Conservation (phyloP, 768 basidiomycete species). For the Xanthoconium purpureum region DNA sequence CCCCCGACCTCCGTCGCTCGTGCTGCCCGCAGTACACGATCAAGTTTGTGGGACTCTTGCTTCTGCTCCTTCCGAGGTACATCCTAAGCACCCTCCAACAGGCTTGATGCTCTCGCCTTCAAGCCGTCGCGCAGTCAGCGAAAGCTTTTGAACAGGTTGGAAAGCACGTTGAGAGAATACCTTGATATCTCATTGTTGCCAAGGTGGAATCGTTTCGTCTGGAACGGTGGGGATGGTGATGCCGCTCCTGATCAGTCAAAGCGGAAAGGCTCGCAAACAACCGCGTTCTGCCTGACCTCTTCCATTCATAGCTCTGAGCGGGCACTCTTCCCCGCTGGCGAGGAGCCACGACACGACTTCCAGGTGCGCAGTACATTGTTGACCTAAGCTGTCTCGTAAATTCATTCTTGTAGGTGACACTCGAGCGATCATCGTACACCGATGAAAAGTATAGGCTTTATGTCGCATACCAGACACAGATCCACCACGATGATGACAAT, state of each 20-base stretch:
- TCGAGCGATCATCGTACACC: slow-evolving; percentile 76
- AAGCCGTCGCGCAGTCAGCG: slow-evolving; percentile 71
- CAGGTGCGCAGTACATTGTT: slow-evolving; percentile 41
- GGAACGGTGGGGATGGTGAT: slow-evolving; percentile 39
- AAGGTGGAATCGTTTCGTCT: slow-evolving; percentile 75
- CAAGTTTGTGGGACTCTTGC: slow-evolving; percentile 46
- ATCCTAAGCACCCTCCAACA: slow-evolving; percentile 30
- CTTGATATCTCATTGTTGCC: not conserved
- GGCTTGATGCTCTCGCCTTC: slow-evolving; percentile 66
- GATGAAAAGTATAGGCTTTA: slow-evolving; percentile 80
- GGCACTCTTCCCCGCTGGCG: slow-evolving; percentile 26
- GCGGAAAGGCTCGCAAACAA: slow-evolving; percentile 6
- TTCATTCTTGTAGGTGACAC: slow-evolving; percentile 47
- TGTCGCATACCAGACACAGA: slow-evolving; percentile 68
- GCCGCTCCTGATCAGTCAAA: slow-evolving; percentile 9
- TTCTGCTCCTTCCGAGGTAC: slow-evolving; percentile 3
- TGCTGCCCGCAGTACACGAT: slow-evolving; percentile 98
- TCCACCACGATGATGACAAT: slow-evolving; percentile 68
- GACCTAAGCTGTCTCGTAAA: not conserved
- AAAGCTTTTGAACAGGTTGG: slow-evolving; percentile 68
- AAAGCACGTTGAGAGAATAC: not conserved
- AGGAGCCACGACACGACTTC: slow-evolving; percentile 49
- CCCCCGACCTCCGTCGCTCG: slow-evolving; percentile 73
- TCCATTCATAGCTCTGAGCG: slow-evolving; percentile 59
- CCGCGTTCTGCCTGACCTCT: slow-evolving; percentile 40